Evolutionary conservation across 495 filamentous ascomycete genomes (phyloP), one percentile per base, ranked within the genome.

Genomic region (Opeltia flavorubescens): DNA sequence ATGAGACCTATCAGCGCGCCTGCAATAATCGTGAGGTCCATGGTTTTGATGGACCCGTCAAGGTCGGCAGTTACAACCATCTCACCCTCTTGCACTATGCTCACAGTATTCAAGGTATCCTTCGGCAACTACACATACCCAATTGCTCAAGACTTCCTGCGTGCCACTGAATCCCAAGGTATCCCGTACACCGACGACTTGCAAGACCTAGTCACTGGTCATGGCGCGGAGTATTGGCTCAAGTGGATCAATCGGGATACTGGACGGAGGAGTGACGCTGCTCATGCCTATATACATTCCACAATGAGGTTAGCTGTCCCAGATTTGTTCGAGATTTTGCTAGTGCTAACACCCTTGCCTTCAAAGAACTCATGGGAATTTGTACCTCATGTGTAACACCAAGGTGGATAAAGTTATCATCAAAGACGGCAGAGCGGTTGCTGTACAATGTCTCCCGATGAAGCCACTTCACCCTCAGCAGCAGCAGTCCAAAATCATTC

Each of bases 391-490:
- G 51, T 80, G 75, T 61, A 83, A 85, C 62, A 88, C 83, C 55
- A 89, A 88, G 59, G 76, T 84, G n/a, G 82, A 86, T 56, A 86
- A 81, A 59, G 66, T 86, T 12, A 81, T 87, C 47, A 75, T 89
- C 42, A 81, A 88, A 48, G 72, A 83, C 48, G 77, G 74, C 25
- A 65, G 71, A 26, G 80, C 81, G 3, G 77, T 81, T 9, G 81
- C 70, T 31, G 74, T 85, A 20, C 70, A 70, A 41, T 71, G 67
- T 1, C 59, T 77, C 5, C 71, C 74, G 1, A 73, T 72, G 13
- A 76, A 75, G 47, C 68, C 74, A 24, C 65, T 81, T 4, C 52
- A 62, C 31, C 69, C 68, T 28, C 53, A 50, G 5, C 60, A 76
- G 38, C 61, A 68, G 25, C 64, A 69, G 47, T 62, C 68, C 28